Base-by-base conservation (phyloP, 2,329 filamentous ascomycete species). In the Xylaria hypoxylon region DNA sequence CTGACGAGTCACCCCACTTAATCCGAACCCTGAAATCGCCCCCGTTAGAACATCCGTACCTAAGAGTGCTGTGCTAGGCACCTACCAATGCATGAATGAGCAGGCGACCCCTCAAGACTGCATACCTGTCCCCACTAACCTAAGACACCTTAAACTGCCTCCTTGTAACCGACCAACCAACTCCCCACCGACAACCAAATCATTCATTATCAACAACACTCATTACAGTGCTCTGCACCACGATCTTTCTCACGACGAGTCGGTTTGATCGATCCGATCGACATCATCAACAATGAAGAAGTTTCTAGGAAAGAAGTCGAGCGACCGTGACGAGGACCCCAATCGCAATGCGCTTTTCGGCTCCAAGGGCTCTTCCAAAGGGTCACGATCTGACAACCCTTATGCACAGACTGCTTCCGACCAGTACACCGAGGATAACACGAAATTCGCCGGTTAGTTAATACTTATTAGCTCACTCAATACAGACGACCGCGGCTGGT, bases 301-400 rank as follows among this genome's bases (percentile, higher is more conserved):
- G 72, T 88, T 89, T 71, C 84, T 88, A 70, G 82, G 86, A 69
- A 87, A 85, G 79, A 89, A 87, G 75, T 77, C 77, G 55, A 81
- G 84, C 59, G 85, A 85, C 59, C 78, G 75, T 33, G 85, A 85
- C 65, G 82, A 86, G 50, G 79, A 79, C 63, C 75, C 79, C 61
- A 83, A 78, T 70, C 82, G 84, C 62, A 79, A 80, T 70, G 83
- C 85, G 51, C 81, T 87, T 58, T 87, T 88, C 72, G 80, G 84
- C 70, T 80, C 82, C 70, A 87, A 86, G 80, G 87, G 85, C 75
- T 78, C 81, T 44, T 81, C 83, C 5, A 79, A 81, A 60, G 79
- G 81, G n/a, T 74, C 80, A 31, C 73, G 79, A 45, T 77, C 80
- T 55, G 82, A 84, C 40, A 89, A 89, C 72, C 87, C 88, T 5